Evolutionary conservation across 2,329 filamentous ascomycete genomes (phyloP), one percentile per base, ranked within the genome.

Genomic region (Verruconis gallopava): DNA sequence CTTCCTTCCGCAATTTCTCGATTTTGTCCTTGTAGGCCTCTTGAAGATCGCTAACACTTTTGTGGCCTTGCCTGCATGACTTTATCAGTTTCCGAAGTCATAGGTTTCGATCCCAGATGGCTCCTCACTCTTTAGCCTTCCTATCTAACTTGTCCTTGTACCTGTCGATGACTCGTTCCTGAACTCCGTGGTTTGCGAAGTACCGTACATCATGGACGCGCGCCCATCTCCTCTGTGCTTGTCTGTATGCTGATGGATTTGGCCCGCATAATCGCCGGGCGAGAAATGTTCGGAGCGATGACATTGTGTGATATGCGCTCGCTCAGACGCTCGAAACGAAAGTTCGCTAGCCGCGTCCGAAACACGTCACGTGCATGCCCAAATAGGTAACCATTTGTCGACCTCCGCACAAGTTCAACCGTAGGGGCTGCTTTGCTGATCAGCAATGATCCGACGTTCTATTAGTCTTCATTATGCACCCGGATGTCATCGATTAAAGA

Each of bases 141-240:
- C 72, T 67, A 50, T 82, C 73, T 48, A 98, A 79, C 67, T 94
- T 94, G 44, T 80, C 73, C 51, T 75, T 76, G 67, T 98, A 98
- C 62, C 84, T 93, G 49, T 93, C 85, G 49, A 84, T 58, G 30
- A 95, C 68, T 51, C 72, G 71, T 44, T 75, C 72, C 37, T 79
- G 71, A 44, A 75, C 67, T 44, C 75, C 75, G 47, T 86, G 83
- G 13, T 85, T 91, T 47, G 81, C 81, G 36, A 94, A 73, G 68
- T 89, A 93, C 49, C 88, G 85, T 37, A 93, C 79, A 61, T 95
- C 85, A 61, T 93, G 85, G 21, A 95, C 86, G 54, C 85, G 85
- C 2, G 89, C 89, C 81, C 85, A 93, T 58, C 88, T 77, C 43
- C 80, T 76, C 61, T 95, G 89, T 15, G 21, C 15, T n/a, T 25